Base-by-base conservation (phyloP, 1,284 basidiomycete species). In the Ganoderma boninense region DNA sequence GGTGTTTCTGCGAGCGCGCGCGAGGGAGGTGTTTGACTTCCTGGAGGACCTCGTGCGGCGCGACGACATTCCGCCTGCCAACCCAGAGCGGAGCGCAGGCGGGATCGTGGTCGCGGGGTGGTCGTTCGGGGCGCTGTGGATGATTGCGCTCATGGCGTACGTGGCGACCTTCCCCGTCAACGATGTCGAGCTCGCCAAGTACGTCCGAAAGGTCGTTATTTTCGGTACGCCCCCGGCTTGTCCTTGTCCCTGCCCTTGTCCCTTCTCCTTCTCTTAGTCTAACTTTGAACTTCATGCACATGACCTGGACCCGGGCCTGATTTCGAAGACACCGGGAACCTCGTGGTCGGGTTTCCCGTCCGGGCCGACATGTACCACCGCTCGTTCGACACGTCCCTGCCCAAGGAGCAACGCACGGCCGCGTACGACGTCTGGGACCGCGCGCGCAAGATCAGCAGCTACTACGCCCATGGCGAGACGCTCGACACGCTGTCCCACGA, bases 391-490 rank as follows among this genome's bases (percentile, higher is more conserved):
- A 11, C n/a, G 18, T 16, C 32, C 2, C 18, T 56, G 2, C 32
- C 63, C 1, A 49, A 35, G 49, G 49, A 26, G 26, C 38, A 64
- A 8, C 43, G 43, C 11, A n/a, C 20, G 11, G 43, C 62, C n/a
- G 43, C 44, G 1, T 64, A 54, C 52, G n/a, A 54, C n/a, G 13
- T 54, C 16, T 64, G 63, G 63, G 49, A 35, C 18, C 32, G 57
- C 35, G 57, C 32, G 35, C 57, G 35, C 32, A 35, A 40, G n/a
- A 60, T 52, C 2, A 32, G 49, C 23, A n/a, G 62, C 29, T 62
- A 79, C 65, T 80, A 73, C 73, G n/a, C 54, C 0, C 79, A 80
- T 59, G 76, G 76, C 7, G 70, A 73, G 43, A 67, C 69, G 1
- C 49, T 62, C 5, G 69, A 67, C 23, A 67, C 60, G 0, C 57